phyloP scores from a whole-genome alignment of 2,329 filamentous ascomycete genomes.

The Phaeosphaeria sp. region DNA sequence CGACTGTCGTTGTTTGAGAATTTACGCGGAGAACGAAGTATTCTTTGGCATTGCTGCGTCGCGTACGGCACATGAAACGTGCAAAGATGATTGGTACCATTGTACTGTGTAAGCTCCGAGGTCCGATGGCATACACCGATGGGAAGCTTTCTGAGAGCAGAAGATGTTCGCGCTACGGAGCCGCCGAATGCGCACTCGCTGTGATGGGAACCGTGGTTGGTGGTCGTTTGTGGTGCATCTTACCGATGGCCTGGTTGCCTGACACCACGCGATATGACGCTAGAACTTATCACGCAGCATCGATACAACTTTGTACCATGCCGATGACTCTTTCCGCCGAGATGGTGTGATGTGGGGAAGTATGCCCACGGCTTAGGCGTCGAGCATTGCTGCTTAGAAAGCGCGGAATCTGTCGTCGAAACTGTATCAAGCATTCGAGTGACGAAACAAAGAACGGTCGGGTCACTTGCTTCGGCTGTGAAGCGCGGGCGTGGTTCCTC shows the following conservation, averaged over 20 bases:
- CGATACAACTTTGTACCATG: not conserved
- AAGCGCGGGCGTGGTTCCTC: not conserved
- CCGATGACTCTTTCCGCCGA: not conserved
- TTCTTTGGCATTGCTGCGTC: not conserved
- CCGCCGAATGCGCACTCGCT: slow-evolving; percentile 1
- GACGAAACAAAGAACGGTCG: not conserved
- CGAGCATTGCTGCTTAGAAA: not conserved
- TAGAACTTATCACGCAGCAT: not conserved
- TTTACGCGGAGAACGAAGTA: not conserved
- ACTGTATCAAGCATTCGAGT: not conserved
- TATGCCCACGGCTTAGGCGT: not conserved
- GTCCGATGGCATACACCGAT: not conserved
- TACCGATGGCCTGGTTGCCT: not conserved
- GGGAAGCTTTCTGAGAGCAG: not conserved
- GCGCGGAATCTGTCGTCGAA: not conserved
- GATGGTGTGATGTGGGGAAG: not conserved
- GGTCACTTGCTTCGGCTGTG: not conserved
- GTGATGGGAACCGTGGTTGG: not conserved
- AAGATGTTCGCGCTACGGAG: slow-evolving; percentile 1
- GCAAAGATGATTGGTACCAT: too few relatives aligned
- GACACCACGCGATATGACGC: not conserved
- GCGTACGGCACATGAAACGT: too few relatives aligned
- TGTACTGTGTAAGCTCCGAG: not conserved
- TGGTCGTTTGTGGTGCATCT: not conserved
- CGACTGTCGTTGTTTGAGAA: not conserved